A percentile compares a stretch with the other conserved stretches of the same genome.
Evolutionary conservation across 176 grass and related monocot genomes (phyloP).

Genomic region (Lolium rigidum): DNA sequence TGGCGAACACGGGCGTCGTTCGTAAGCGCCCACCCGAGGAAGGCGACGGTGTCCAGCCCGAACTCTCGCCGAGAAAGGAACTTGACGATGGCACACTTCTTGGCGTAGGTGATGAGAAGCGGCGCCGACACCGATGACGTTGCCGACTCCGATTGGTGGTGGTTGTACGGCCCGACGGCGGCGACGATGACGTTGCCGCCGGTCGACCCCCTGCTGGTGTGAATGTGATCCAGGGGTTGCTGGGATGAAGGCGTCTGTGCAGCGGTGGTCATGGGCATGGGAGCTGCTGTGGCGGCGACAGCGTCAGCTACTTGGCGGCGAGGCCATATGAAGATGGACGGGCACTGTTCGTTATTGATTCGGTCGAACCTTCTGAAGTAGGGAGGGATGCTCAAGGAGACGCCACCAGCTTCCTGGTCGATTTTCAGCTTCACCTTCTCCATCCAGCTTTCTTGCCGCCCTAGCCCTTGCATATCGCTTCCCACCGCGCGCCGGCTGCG

Average conservation of each 20-base stretch:
- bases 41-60: neutral
- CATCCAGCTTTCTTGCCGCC: neutral
- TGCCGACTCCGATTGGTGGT: neutral
- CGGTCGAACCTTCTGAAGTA: neutral
- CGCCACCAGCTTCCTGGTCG: neutral
- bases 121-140: neutral
- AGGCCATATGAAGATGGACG: neutral
- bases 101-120: neutral
- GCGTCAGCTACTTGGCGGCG: neutral
- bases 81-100: constrained; percentile 22
- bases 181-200: neutral
- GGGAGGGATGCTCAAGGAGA: neutral
- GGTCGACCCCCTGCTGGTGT: neutral
- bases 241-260: no score
- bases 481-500: no score
- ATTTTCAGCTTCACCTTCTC: neutral
- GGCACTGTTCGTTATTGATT: neutral
- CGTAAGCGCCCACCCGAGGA: neutral
- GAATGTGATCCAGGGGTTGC: no score
- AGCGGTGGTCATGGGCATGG: no score
- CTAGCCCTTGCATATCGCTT: neutral
- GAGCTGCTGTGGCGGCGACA: no score
- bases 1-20: neutral
- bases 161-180: constrained; percentile 3
- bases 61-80: neutral